Percentiles rank a stretch among this genome's conserved stretches.
Conservation (phyloP, 73 alveolate genomes). For the Paramecium octaurelia region DNA sequence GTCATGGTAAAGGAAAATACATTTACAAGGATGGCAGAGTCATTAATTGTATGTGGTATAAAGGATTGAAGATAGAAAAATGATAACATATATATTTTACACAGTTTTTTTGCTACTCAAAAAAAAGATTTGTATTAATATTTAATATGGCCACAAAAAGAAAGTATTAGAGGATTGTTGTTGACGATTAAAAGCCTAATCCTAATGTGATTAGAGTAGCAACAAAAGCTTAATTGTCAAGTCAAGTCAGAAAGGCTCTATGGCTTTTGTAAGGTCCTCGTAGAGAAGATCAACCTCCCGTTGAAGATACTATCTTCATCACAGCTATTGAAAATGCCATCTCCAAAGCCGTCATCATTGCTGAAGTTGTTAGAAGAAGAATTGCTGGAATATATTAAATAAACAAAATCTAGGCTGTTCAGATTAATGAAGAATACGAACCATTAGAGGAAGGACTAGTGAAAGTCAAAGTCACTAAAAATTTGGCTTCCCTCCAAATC, state of each 20-base stretch:
- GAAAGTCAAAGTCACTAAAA: neutral
- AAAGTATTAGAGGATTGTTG: neutral
- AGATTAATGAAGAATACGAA: constrained; percentile 23
- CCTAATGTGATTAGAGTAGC: constrained; percentile 27
- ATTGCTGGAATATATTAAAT: constrained; percentile 14
- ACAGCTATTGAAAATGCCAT: constrained; percentile 50
- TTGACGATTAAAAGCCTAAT: neutral
- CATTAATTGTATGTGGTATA: constrained; percentile 27
- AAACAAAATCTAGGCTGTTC: neutral
- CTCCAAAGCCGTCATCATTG: constrained; percentile 43
- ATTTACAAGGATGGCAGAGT: constrained; percentile 49
- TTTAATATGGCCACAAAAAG: constrained; percentile 16
- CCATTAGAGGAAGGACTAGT: constrained; percentile 39
- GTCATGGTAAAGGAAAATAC: constrained; percentile 63
- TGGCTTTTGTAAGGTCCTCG: constrained; percentile 34
- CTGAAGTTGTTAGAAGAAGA: constrained; percentile 44
- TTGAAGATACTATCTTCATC: neutral
- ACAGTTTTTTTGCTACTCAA: neutral
- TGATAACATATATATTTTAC: neutral
- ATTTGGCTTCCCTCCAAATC: neutral
- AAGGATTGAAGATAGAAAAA: neutral
- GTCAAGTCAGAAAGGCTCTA: constrained; percentile 18
- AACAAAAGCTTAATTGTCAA: neutral
- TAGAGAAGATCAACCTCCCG: neutral
- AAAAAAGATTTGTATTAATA: neutral